Conservation (phyloP, 176 grass and related monocot genomes). For the Alopecurus myosuroides region DNA sequence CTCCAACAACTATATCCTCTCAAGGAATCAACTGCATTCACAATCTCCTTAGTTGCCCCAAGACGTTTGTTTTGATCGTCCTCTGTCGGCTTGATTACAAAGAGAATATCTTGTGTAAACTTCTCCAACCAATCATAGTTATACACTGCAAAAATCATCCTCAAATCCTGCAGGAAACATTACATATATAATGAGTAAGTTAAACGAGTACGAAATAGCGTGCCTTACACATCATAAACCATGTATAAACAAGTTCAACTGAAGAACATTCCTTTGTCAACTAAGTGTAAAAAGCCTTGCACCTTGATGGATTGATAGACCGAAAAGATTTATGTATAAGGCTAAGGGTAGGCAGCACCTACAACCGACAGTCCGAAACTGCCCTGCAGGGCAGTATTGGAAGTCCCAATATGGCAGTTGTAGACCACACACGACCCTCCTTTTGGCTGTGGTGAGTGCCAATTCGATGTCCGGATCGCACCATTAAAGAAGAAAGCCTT, state of each 20-base stretch:
- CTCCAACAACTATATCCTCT: too few relatives aligned
- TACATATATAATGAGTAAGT: background rate
- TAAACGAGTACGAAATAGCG: background rate
- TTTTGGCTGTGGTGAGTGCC: background rate
- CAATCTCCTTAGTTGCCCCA: conserved; percentile 47
- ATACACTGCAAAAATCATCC: background rate
- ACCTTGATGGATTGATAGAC: background rate
- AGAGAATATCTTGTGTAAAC: conserved; percentile 51
- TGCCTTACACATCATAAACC: background rate
- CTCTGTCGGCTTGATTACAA: too few relatives aligned
- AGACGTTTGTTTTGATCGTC: conserved; percentile 48
- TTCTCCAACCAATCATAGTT: conserved; percentile 10
- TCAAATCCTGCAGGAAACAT: conserved; percentile 16
- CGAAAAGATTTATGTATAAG: background rate
- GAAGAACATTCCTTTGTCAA: background rate
- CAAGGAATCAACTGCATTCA: conserved; percentile 23
- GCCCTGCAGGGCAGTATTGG: background rate
- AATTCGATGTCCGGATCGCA: background rate
- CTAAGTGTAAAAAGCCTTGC: background rate
- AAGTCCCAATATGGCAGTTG: background rate
- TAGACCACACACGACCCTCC: background rate
- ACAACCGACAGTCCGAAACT: background rate
- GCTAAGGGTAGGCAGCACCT: background rate
- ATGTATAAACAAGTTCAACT: background rate
- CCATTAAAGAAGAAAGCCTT: background rate